These are phyloP conservation scores for Xylaria polymorpha DNA, from an alignment of 2,329 filamentous ascomycete species.

Conservation along the genomic window DNA sequence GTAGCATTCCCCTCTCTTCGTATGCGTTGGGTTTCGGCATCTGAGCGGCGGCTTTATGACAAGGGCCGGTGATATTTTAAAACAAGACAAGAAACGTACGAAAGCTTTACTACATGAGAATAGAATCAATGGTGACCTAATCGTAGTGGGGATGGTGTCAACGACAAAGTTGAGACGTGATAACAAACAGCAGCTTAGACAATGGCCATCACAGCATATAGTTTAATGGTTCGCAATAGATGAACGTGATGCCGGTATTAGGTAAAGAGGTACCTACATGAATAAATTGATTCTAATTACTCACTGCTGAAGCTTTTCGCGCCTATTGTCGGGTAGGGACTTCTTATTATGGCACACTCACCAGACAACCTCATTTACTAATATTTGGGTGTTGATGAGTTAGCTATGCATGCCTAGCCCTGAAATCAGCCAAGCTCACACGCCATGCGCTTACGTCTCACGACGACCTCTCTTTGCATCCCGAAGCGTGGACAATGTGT, in stretches of 20 bases:
- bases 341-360: constrained; percentile 3
- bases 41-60: background rate
- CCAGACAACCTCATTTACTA: constrained; percentile 24
- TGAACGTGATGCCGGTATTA: background rate
- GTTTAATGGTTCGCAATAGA: background rate
- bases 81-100: background rate
- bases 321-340: constrained; percentile 2
- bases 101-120: constrained; percentile 5
- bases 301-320: constrained; percentile 12
- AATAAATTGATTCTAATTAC: background rate
- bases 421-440: constrained; percentile 13
- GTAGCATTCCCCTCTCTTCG: background rate
- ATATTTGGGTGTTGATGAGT: constrained; percentile 1
- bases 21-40: background rate
- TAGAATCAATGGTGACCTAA: background rate
- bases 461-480: constrained; percentile 8
- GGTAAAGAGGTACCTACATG: constrained; percentile 9
- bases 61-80: background rate
- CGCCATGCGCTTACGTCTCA: constrained; percentile 13
- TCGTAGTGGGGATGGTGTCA: background rate
- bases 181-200: background rate
- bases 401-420: constrained; percentile 1
- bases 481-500: background rate
- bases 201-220: background rate
- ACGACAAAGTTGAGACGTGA: constrained; percentile 4